Evolutionary conservation across 225 moss, liverwort and hornwort species (phyloP).

Genomic region (Neckera pumila): DNA sequence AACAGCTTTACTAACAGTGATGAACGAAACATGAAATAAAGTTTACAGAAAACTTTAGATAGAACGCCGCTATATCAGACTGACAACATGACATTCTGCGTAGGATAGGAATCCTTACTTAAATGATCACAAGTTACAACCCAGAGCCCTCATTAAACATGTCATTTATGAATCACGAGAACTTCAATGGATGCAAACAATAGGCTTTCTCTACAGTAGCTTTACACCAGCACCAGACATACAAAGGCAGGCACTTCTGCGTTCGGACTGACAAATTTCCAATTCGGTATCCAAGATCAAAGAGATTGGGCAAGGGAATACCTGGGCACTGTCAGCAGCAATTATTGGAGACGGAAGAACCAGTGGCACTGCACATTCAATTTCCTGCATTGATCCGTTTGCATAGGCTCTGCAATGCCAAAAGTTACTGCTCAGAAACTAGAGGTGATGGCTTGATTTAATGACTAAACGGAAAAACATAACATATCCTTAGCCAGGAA

Average conservation of each 20-base stretch:
- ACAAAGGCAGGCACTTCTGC: neutral
- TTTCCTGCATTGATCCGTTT: conserved; percentile 43
- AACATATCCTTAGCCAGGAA: neutral
- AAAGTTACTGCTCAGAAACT: neutral
- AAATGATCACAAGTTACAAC: neutral
- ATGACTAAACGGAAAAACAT: neutral
- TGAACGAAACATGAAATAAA: neutral
- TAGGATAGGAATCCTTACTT: neutral
- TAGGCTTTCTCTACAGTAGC: neutral
- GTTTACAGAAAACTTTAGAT: neutral
- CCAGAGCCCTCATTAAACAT: neutral
- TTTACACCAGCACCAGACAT: neutral
- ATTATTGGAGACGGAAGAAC: conserved; percentile 11
- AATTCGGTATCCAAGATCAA: neutral
- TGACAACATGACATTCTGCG: neutral
- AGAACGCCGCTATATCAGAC: neutral
- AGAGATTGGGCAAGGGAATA: neutral
- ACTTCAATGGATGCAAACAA: neutral
- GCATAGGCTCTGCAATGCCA: conserved; percentile 23
- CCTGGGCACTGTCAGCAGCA: neutral
- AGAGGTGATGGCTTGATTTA: neutral
- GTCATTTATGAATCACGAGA: neutral
- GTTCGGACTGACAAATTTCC: neutral
- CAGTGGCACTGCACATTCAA: conserved; percentile 9
- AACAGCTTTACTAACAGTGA: neutral